Evolutionary conservation across 2,329 filamentous ascomycete species (phyloP).

Genomic region (Fusarium agapanthi): DNA sequence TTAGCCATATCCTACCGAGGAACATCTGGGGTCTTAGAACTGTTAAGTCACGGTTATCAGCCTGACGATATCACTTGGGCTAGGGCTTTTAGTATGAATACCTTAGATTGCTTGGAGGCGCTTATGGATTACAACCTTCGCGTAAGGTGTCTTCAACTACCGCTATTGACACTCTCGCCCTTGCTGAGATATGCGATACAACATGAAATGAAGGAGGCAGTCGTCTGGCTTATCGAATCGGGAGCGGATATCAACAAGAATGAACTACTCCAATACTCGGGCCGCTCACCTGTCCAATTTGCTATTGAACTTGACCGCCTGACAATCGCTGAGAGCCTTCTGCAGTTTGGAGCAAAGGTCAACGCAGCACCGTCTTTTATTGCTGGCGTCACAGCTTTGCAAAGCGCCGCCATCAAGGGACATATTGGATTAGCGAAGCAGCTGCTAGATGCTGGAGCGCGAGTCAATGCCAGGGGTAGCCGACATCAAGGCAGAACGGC

Average conservation of each 20-base stretch:
- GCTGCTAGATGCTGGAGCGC: not conserved
- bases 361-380: not conserved
- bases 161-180: not conserved
- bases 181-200: fast-evolving
- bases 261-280: fast-evolving
- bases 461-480: not conserved
- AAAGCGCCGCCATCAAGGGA: not conserved
- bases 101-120: fast-evolving
- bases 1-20: not conserved
- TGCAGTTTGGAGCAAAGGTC: not conserved
- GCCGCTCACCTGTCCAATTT: not conserved
- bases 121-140: fast-evolving
- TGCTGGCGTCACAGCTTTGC: not conserved
- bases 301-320: not conserved
- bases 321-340: not conserved
- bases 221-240: not conserved
- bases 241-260: not conserved
- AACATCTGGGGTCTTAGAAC: not conserved
- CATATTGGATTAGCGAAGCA: not conserved
- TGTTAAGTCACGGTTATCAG: not conserved
- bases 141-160: not conserved
- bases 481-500: not conserved
- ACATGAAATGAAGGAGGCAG: not conserved
- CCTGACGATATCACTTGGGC: slow-evolving; percentile 3
- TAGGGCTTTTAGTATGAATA: not conserved